Percentiles rank a stretch among this genome's conserved stretches.
phyloP scores from a whole-genome alignment of 805 yeast genomes.

The Vanderwaltozyma tropicalis region DNA sequence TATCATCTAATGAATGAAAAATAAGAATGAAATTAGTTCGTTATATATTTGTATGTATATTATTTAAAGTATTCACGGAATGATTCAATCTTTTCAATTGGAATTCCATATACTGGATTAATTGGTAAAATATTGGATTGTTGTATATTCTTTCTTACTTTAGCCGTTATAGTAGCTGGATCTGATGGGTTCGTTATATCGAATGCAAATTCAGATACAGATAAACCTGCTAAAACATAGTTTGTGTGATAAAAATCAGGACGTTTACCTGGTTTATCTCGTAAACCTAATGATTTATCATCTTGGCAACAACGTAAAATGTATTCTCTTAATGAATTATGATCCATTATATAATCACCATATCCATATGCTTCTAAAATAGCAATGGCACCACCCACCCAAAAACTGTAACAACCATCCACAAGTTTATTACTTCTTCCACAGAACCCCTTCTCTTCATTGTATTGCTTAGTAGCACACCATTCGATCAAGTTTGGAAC shows the following conservation, averaged over 20 bases:
- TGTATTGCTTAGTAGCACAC: slow-evolving; percentile 59
- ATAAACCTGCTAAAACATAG: slow-evolving; percentile 69
- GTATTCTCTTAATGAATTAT: slow-evolving; percentile 53
- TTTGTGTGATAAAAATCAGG: slow-evolving; percentile 90
- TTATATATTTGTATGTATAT: background rate
- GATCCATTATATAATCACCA: slow-evolving; percentile 32
- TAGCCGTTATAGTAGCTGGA: slow-evolving; percentile 2
- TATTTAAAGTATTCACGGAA: slow-evolving; percentile 19
- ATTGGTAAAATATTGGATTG: slow-evolving; percentile 21
- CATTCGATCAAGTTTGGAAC: slow-evolving; percentile 48
- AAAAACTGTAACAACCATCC: slow-evolving; percentile 91
- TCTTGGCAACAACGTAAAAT: slow-evolving; percentile 68
- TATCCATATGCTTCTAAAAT: slow-evolving; percentile 29
- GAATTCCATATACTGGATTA: slow-evolving; percentile 54
- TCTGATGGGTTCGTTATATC: background rate
- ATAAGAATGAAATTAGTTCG: too few relatives aligned
- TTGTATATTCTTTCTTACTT: background rate
- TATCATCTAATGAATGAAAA: too few relatives aligned
- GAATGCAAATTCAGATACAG: slow-evolving; percentile 12
- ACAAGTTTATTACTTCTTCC: slow-evolving; percentile 92
- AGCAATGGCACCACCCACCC: slow-evolving; percentile 83
- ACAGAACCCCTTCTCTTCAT: slow-evolving; percentile 73
- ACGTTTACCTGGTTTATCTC: slow-evolving; percentile 75
- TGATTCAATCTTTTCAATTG: slow-evolving; percentile 32
- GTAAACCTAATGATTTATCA: slow-evolving; percentile 53